Percentiles rank a stretch among this genome's conserved stretches.
These are phyloP conservation scores for Pneumocystis jirovecii DNA, from an alignment of 1,139 yeast species.

Conservation along the genomic window DNA sequence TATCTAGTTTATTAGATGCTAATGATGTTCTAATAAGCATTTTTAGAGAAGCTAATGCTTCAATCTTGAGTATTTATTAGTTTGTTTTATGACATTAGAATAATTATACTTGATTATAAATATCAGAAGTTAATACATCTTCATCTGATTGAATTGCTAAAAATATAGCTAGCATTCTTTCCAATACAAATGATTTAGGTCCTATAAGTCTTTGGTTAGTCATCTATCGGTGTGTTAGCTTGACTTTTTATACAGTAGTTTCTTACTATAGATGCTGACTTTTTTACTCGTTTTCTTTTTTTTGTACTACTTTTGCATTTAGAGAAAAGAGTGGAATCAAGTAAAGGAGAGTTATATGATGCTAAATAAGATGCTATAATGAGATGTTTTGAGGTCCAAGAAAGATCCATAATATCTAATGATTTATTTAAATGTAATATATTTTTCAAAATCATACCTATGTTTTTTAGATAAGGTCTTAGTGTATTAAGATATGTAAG, in stretches of 20 bases:
- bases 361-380: slow-evolving; percentile 59
- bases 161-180: slow-evolving; percentile 50
- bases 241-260: background rate
- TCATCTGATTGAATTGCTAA: slow-evolving; percentile 35
- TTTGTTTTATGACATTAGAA: slow-evolving; percentile 30
- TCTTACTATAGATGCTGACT: slow-evolving; percentile 1
- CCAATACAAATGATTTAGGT: slow-evolving; percentile 51
- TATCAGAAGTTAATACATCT: slow-evolving; percentile 9
- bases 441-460: background rate
- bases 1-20: slow-evolving; percentile 42
- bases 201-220: slow-evolving; percentile 25
- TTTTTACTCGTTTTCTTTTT: slow-evolving; percentile 2
- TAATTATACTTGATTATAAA: slow-evolving; percentile 12
- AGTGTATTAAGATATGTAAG: background rate
- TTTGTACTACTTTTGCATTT: slow-evolving; percentile 30
- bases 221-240: background rate
- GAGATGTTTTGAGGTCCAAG: slow-evolving; percentile 34
- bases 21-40: slow-evolving; percentile 30
- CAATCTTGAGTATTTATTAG: slow-evolving; percentile 41
- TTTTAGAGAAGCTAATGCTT: slow-evolving; percentile 44
- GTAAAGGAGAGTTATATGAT: slow-evolving; percentile 45
- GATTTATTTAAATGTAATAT: background rate
- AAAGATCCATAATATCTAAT: background rate
- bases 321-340: slow-evolving; percentile 48
- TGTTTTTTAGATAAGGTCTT: background rate